Percentiles rank a stretch among this genome's conserved stretches.
phyloP scores from a whole-genome alignment of 2,329 filamentous ascomycete species.

The Rasamsonia emersonii region DNA sequence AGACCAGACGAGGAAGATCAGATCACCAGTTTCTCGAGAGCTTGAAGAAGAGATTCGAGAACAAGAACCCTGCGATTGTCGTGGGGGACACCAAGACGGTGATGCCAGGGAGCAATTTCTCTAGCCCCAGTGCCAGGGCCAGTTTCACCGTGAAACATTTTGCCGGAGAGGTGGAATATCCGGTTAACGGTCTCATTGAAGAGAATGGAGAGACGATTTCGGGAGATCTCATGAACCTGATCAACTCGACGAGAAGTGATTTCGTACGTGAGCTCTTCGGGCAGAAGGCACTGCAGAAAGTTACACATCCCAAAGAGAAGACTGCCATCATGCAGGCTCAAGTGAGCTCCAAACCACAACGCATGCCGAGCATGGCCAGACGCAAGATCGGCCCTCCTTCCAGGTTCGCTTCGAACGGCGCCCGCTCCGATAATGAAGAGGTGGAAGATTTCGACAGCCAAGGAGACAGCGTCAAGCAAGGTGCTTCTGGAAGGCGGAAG shows the following conservation, averaged over 20 bases:
- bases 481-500: slow-evolving; percentile 19
- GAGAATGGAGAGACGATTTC: slow-evolving; percentile 96
- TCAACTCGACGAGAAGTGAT: slow-evolving; percentile 76
- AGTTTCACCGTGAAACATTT: slow-evolving; percentile 91
- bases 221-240: slow-evolving; percentile 88
- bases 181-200: slow-evolving; percentile 76
- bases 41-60: slow-evolving; percentile 83
- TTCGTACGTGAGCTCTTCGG: slow-evolving; percentile 88
- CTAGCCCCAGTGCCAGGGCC: slow-evolving; percentile 69
- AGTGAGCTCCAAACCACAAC: slow-evolving; percentile 88
- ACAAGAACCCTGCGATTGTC: slow-evolving; percentile 83
- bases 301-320: slow-evolving; percentile 86
- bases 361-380: slow-evolving; percentile 85
- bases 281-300: slow-evolving; percentile 87
- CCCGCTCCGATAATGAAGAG: slow-evolving; percentile 31
- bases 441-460: slow-evolving; percentile 28
- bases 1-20: slow-evolving; percentile 78
- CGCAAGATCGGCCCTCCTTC: slow-evolving; percentile 56
- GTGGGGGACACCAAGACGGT: slow-evolving; percentile 67
- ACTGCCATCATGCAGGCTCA: slow-evolving; percentile 91
- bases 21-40: slow-evolving; percentile 88
- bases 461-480: slow-evolving; percentile 21
- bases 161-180: slow-evolving; percentile 92
- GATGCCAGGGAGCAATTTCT: slow-evolving; percentile 81
- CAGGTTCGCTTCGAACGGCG: slow-evolving; percentile 28